Evolutionary conservation across 2,329 filamentous ascomycete species (phyloP), one percentile per base, ranked within the genome.

Genomic region (Coniochaeta sp.): DNA sequence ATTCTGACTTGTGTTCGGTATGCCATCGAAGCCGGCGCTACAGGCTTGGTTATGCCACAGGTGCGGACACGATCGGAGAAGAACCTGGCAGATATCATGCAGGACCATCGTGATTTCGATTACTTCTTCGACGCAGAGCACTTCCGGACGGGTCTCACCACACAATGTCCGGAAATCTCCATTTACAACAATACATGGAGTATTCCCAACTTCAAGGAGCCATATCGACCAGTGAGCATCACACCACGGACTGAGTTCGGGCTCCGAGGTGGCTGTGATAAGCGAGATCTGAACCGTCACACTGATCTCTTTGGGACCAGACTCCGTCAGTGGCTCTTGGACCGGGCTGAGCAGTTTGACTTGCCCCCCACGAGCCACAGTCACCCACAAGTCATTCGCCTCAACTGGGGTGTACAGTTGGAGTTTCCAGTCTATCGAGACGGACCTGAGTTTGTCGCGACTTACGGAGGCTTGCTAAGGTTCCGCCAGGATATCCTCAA

Each of bases 1-100:
- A 78, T 81, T 52, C 72, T 81, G 59, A 81, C 77, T 9, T 81
- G 78, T 60, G 62, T 81, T 24, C 76, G 79, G 22, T 81, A 81
- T 62, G 77, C 74, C 19, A 74, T 81, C 62, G 77, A 79, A 28
- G 76, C 76, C 7, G 79, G 78, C 28, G 78, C 78, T 3, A 74
- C 76, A 0, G 77, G 76, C 1, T 64, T 81, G 1, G 72, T 78
- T 6, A 69, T 81, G 60, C 79, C 79, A 1, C 72, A 65, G 59
- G 80, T 81, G 58, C 73, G 76, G 57, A 74, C 73, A n/a, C 73
- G 78, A 22, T 76, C 73, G 26, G 71, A 74, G 16, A 66, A 69
- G 12, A 71, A 78, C 56, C 69, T 81, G 1, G 68, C 73, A n/a
- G 70, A 77, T 36, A 67, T 81, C 12, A 77, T 77, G 66, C 73